These are phyloP conservation scores for Smallanthus sonchifolius DNA, from an alignment of 129 eudicot genomes.

Conservation along the genomic window DNA sequence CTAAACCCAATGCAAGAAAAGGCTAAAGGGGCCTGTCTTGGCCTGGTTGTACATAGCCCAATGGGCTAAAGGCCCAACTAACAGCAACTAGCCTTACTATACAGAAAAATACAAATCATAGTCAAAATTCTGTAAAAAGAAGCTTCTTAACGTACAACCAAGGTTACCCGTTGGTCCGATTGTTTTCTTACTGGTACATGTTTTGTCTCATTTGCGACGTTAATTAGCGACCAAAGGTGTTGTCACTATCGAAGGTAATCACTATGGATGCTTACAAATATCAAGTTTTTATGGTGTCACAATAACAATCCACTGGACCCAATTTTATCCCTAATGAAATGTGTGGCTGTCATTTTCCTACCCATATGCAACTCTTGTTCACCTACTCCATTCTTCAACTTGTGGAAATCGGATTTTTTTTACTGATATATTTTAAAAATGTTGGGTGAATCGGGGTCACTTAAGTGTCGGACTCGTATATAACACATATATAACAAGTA, in stretches of 20 bases:
- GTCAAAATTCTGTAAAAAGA: constrained; percentile 16
- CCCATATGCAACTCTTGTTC: not conserved
- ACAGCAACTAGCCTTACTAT: not conserved
- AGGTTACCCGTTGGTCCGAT: constrained; percentile 16
- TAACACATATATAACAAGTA: not conserved
- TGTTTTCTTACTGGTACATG: not conserved
- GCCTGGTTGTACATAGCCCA: not conserved
- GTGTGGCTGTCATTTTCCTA: constrained; percentile 19
- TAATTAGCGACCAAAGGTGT: constrained; percentile 11
- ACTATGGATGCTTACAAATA: constrained; percentile 21
- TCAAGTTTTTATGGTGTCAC: constrained; percentile 12
- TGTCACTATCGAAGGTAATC: constrained; percentile 18
- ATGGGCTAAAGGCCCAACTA: constrained; percentile 6
- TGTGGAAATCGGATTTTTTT: not conserved
- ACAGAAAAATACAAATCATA: not conserved
- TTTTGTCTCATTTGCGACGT: constrained; percentile 22
- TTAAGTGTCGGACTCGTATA: not conserved
- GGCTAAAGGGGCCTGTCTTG: not conserved
- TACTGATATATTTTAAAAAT: too few relatives aligned
- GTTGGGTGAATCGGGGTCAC: not conserved
- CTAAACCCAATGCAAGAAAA: not conserved
- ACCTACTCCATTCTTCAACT: not conserved
- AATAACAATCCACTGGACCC: constrained; percentile 8
- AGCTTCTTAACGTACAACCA: constrained; percentile 20
- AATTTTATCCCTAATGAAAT: constrained; percentile 10